Conservation (phyloP, 495 filamentous ascomycete species). For the Mytilinidion resinicola region DNA sequence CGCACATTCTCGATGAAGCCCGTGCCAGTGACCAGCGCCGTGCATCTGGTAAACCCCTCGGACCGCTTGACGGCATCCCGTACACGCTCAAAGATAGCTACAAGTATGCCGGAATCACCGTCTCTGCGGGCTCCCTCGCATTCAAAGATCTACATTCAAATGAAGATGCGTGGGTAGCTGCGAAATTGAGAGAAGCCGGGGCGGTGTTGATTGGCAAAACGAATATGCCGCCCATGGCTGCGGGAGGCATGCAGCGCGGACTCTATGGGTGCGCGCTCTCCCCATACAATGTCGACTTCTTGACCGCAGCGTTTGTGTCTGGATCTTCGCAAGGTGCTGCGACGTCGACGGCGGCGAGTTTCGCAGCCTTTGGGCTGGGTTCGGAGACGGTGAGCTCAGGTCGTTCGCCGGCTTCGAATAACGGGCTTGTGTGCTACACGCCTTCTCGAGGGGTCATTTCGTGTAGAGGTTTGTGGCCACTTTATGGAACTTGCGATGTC, state of each 20-base stretch:
- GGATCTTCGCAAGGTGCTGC: constrained; percentile 35
- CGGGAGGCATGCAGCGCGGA: constrained; percentile 35
- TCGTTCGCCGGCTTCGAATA: constrained; percentile 34
- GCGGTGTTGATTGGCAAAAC: constrained; percentile 34
- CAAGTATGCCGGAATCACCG: constrained; percentile 33
- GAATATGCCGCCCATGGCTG: constrained; percentile 39
- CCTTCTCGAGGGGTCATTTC: constrained; percentile 34
- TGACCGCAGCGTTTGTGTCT: constrained; percentile 34
- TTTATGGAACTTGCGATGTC: constrained; percentile 36
- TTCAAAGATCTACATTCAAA: constrained; percentile 26
- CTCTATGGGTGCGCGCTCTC: constrained; percentile 34
- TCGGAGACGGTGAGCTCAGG: constrained; percentile 33
- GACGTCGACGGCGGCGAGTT: constrained; percentile 31
- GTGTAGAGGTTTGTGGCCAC: constrained; percentile 34
- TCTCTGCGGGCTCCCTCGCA: constrained; percentile 34
- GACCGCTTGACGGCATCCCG: constrained; percentile 33
- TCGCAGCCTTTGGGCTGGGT: constrained; percentile 34
- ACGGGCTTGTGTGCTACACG: constrained; percentile 34
- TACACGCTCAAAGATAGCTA: constrained; percentile 37
- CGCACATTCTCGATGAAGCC: constrained; percentile 33
- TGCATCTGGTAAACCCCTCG: constrained; percentile 9
- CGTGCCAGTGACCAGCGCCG: constrained; percentile 31
- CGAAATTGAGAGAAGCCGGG: constrained; percentile 29
- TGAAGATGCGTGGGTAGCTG: constrained; percentile 30
- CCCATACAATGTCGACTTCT: constrained; percentile 34